Percentiles rank a stretch among this genome's conserved stretches.
Evolutionary conservation across 2,329 filamentous ascomycete species (phyloP).

Genomic region (Colletotrichum sp.): DNA sequence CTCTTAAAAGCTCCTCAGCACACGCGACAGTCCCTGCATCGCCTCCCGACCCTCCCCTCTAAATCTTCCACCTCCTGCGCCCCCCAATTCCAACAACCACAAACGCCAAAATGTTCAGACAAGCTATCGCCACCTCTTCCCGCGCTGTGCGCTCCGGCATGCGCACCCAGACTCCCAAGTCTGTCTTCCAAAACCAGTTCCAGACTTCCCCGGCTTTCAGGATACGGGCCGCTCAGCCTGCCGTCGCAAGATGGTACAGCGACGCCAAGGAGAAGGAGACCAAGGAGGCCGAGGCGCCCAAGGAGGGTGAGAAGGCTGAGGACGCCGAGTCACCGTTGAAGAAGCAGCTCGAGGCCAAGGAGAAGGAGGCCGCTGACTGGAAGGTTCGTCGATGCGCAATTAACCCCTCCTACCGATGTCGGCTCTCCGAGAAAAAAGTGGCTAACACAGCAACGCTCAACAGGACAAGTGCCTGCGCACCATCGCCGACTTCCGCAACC

Average conservation of each 20-base stretch:
- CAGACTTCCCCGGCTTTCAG: constrained; percentile 40
- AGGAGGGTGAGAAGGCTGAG: constrained; percentile 28
- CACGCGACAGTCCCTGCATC: constrained; percentile 14
- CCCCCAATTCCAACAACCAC: neutral
- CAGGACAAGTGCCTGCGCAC: constrained; percentile 95
- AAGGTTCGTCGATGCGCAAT: constrained; percentile 68
- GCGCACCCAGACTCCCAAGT: constrained; percentile 38
- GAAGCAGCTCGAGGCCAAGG: constrained; percentile 58
- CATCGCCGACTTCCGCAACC: constrained; percentile 96
- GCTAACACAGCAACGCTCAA: neutral
- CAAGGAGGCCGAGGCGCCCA: constrained; percentile 22
- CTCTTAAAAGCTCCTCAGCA: constrained; percentile 6
- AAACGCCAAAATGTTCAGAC: constrained; percentile 48
- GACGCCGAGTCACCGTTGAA: constrained; percentile 50
- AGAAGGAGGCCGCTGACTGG: constrained; percentile 69
- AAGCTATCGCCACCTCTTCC: constrained; percentile 47
- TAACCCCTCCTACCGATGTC: neutral
- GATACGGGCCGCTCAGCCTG: constrained; percentile 40
- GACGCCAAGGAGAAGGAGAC: constrained; percentile 41
- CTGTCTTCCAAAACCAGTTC: constrained; percentile 42
- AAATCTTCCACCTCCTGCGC: neutral
- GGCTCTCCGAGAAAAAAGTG: neutral
- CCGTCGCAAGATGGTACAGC: constrained; percentile 53
- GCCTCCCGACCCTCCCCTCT: neutral
- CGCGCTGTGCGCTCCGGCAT: constrained; percentile 48